Evolutionary conservation across 208 protist species (phyloP), one percentile per base, ranked within the genome.

Genomic region (Tritrichomonas foetus): DNA sequence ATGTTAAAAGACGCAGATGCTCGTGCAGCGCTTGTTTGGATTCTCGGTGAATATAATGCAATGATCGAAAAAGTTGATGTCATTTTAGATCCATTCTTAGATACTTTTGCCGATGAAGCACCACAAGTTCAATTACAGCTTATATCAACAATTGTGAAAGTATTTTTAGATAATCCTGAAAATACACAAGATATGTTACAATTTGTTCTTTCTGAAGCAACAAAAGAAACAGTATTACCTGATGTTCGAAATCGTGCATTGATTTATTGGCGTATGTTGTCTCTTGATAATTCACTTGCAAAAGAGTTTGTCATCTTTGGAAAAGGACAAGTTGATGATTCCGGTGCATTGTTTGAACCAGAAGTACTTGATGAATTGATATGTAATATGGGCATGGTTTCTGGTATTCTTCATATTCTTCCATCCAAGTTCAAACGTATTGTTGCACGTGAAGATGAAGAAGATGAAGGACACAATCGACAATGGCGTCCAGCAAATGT

Each of bases 61-160:
- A 97, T 97, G 66, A 97, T 99, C 93, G 97, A 98, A 53, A 98
- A 98, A 95, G 98, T 98, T 33, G 97, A 96, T 78, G 96, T 97
- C 55, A 96, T 99, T 33, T 97, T 99, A 92, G 96, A 97, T 69
- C 94, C 33, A n/a, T 84, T 84, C n/a, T 53, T 84, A 53, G 74
- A 84, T 53, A 49, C 41, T 20, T 84, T 84, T 84, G 2, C 9
- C 11, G 74, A 84, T 53, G 74, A 84, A 84, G 33, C 8, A 27
- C 25, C 44, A 49, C 13, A 44, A 53, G 74, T 84, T 53, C 74
- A 84, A 84, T 47, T 84, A 50, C 74, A 84, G n/a, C 13, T 84
- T 14, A 39, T 84, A 27, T 49, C 33, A n/a, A n/a, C 74, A 27
- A 49, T 50, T 11, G 74, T 84, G 33, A 84, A 84, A 84, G 41